Base-by-base conservation (phyloP, 768 basidiomycete species). In the Mycena epipterygia region DNA sequence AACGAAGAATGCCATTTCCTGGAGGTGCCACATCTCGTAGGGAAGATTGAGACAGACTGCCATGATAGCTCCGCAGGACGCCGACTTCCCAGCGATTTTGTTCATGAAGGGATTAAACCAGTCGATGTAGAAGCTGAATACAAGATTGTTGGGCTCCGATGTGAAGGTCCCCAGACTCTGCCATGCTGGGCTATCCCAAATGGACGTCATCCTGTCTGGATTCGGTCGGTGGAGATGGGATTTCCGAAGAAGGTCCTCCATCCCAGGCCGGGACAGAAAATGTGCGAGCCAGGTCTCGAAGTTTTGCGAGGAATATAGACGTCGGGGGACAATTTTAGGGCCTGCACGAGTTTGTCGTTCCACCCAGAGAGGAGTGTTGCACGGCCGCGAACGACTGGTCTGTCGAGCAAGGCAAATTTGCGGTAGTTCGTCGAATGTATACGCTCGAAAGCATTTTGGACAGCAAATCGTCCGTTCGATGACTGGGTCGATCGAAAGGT, bases 31-130 rank as follows among this genome's bases (percentile, higher is more conserved):
- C 23, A 77, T 44, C n/a, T 69, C 53, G 13, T 49, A 49, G 2
- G 78, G 78, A 7, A 79, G 64, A 35, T 80, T 79, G 37, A 76
- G 39, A 59, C 76, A 77, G 5, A 74, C 67, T 61, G 78, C 52
- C 32, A 74, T 76, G 37, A 70, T 64, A 5, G 68, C 68, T 44
- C 68, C 68, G 62, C 61, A 64, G 17, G 68, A 70, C 37, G 41
- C 57, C 25, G 30, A 19, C 42, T 70, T 70, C 7, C 75, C 72
- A 27, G 71, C 70, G 23, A 71, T 69, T 42, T 74, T 73, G 41
- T 73, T 76, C 21, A 67, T 23, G 35, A 60, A 73, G 0, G 74
- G 76, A 53, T 76, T 76, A 42, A 76, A 76, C 74, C 76, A 76
- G 56, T 76, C 70, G 13, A 68, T 61, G 17, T 61, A 60, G 12